Conservation (phyloP, 2,329 filamentous ascomycete species). For the Mycosphaerella sp. region DNA sequence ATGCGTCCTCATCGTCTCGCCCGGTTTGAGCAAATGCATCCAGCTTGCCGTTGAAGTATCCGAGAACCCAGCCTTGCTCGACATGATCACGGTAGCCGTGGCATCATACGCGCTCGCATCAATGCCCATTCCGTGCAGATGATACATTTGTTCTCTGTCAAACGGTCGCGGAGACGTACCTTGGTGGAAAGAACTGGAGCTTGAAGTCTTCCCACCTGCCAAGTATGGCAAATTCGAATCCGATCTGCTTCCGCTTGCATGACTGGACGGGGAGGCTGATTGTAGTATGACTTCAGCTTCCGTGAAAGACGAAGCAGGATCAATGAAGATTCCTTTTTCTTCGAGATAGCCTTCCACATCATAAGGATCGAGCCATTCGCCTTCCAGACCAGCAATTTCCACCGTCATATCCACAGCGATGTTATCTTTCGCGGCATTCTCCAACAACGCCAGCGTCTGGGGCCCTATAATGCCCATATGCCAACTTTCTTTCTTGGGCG, state of each 20-base stretch:
- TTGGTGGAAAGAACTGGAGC: neutral
- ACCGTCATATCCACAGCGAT: conserved; percentile 37
- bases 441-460: conserved; percentile 26
- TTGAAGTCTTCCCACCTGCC: neutral
- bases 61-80: conserved; percentile 22
- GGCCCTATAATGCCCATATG: conserved; percentile 30
- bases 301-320: conserved; percentile 55
- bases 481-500: conserved; percentile 31
- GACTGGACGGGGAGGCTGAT: neutral
- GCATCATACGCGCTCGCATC: conserved; percentile 8
- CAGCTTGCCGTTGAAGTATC: conserved; percentile 24
- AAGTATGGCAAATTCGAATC: neutral
- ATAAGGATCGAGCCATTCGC: conserved; percentile 69
- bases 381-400: conserved; percentile 58
- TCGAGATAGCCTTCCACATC: conserved; percentile 71
- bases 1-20: conserved; percentile 9
- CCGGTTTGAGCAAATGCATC: conserved; percentile 28
- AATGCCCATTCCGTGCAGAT: conserved; percentile 1
- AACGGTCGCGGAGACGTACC: neutral
- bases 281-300: conserved; percentile 43
- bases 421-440: conserved; percentile 24
- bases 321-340: conserved; percentile 57
- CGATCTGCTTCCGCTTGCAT: neutral
- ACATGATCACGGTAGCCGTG: conserved; percentile 6
- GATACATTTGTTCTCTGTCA: conserved; percentile 14